Evolutionary conservation across 441 rosid species (phyloP), one percentile per base, ranked within the genome.

Genomic region (Adansonia grandidieri): DNA sequence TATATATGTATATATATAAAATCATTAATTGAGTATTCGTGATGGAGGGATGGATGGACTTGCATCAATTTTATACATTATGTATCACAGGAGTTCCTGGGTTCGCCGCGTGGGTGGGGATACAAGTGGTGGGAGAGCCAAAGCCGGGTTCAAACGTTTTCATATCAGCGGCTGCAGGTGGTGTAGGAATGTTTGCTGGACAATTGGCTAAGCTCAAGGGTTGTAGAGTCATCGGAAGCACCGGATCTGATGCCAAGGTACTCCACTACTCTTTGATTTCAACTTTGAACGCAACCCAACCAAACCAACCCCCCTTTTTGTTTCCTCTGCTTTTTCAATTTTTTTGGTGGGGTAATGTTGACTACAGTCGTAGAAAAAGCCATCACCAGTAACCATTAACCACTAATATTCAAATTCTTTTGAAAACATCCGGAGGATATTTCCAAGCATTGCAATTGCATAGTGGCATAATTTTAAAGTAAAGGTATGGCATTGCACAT

Each of bases 161-260:
- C 64, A 48, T 89, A 62, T 89, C 90, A 2, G 89, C 90, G 1
- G 92, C 92, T 0, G 89, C 89, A 0, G 89, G 90, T 15, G 90
- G 88, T 1, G 90, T 89, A 15, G 92, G 90, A 22, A 83, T 89
- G 86, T 17, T 47, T 47, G 89, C 92, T 1, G 89, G 90, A 4
- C 88, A 89, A 63, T 77, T 89, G 77, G 92, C 90, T 14, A 89
- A 87, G 77, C 84, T 89, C 47, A 87, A 44, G 70, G 92, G 92
- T 14, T 87, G 89, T 20, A 71, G 79, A 11, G 92, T 89, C 15
- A 71, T 86, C 14, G 89, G 90, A 53, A 85, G 92, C 74, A 80
- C 86, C 0, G 89, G 92, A 11, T 86, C 92, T 0, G 88, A 89
- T 74, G 86, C 84, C 2, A 89, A 87, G 87, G 88, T 86, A 62